phyloP scores from a whole-genome alignment of 768 basidiomycete genomes.

The Paxillus ammoniavirescens region DNA sequence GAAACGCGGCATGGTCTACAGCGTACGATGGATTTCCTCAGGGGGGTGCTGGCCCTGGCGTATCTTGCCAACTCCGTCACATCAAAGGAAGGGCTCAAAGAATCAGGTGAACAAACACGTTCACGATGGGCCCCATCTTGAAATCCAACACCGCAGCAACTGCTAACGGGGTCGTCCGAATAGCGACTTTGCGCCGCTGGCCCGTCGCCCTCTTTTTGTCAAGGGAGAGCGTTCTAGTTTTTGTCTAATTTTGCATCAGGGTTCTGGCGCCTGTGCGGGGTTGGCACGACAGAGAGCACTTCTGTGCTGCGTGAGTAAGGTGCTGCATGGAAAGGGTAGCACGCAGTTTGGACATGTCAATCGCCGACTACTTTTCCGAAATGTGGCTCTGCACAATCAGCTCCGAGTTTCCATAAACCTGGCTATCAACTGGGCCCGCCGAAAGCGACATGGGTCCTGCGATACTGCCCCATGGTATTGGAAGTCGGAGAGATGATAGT shows the following conservation, averaged over 20 bases:
- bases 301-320: too few species aligned
- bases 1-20: not conserved
- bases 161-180: too few species aligned
- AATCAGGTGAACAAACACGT: not conserved
- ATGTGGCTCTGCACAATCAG: not conserved
- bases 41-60: not conserved
- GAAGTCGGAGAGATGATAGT: not conserved
- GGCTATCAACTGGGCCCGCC: not conserved
- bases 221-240: too few species aligned
- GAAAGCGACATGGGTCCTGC: not conserved
- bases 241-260: too few species aligned
- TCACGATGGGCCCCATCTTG: too few species aligned
- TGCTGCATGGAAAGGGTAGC: constrained; percentile 1
- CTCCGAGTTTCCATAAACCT: not conserved
- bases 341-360: not conserved
- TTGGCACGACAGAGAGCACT: too few species aligned
- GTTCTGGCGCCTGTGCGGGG: too few species aligned
- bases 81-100: not conserved
- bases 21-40: not conserved
- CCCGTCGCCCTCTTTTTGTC: too few species aligned
- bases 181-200: too few species aligned
- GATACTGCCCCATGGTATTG: not conserved
- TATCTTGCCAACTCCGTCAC: not conserved
- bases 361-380: not conserved
- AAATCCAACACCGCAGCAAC: too few species aligned